A percentile compares a stretch with the other conserved stretches of the same genome.
phyloP scores from a whole-genome alignment of 345 rosid genomes.

The Turritis glabra region DNA sequence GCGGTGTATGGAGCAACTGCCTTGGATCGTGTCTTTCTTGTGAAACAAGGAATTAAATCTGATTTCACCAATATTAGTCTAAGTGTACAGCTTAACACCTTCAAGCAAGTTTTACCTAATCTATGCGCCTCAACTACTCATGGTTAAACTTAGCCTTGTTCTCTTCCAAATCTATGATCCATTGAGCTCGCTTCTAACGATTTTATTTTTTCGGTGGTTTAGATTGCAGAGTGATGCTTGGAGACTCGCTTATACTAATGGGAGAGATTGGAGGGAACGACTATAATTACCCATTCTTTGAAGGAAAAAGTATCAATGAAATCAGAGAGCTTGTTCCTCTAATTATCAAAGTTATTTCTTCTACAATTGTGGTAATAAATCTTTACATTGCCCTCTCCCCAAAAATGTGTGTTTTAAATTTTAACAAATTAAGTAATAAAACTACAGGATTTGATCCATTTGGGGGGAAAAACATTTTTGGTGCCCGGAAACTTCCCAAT shows the following conservation, averaged over 20 bases:
- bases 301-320: conserved; percentile 22
- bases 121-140: conserved; percentile 38
- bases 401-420: background rate
- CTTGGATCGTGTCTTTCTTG: conserved; percentile 36
- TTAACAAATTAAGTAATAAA: background rate
- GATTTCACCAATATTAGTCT: conserved; percentile 37
- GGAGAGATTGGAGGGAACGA: conserved; percentile 69
- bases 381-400: background rate
- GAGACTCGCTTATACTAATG: conserved; percentile 45
- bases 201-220: background rate
- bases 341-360: conserved; percentile 34
- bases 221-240: conserved; percentile 43
- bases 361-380: conserved; percentile 40
- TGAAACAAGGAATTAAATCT: conserved; percentile 35
- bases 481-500: conserved; percentile 47
- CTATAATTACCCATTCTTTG: conserved; percentile 35
- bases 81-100: conserved; percentile 40
- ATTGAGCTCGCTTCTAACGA: background rate
- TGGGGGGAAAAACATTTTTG: conserved; percentile 30
- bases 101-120: conserved; percentile 45
- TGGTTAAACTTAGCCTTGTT: conserved; percentile 1
- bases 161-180: background rate
- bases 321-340: conserved; percentile 41
- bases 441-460: conserved; percentile 48
- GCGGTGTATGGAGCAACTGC: conserved; percentile 56